phyloP scores from a whole-genome alignment of 805 yeast species.

The Candida quercuum region DNA sequence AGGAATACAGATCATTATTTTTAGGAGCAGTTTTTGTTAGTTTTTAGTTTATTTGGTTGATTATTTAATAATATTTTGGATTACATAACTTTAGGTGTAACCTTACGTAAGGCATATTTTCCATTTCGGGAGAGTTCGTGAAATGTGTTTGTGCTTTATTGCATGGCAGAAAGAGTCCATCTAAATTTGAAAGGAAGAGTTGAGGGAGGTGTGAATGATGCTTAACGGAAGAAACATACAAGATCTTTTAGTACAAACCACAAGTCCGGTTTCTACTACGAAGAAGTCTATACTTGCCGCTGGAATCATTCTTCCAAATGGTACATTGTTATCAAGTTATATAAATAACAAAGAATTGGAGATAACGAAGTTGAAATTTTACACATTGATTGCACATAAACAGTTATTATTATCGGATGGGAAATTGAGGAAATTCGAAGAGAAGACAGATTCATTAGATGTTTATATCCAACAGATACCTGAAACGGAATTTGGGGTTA shows the following conservation, averaged over 20 bases:
- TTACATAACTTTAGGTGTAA: no score
- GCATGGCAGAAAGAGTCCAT: no score
- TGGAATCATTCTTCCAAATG: constrained; percentile 13
- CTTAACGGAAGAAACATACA: constrained; percentile 16
- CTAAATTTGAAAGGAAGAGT: not conserved
- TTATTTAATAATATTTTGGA: not conserved
- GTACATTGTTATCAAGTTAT: constrained; percentile 13
- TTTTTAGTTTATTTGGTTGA: not conserved
- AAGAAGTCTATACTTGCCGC: constrained; percentile 9
- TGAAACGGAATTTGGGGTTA: constrained; percentile 14
- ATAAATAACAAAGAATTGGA: constrained; percentile 1
- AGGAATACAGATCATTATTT: no score
- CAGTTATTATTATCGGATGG: no score
- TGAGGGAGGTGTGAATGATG: constrained; percentile 4
- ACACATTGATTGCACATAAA: constrained; percentile 11
- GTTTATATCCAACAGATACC: constrained; percentile 8
- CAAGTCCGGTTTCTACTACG: constrained; percentile 14
- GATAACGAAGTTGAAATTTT: constrained; percentile 15
- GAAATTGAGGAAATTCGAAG: constrained; percentile 8
- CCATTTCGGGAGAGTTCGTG: not conserved
- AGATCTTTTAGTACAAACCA: constrained; percentile 12
- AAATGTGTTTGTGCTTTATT: no score
- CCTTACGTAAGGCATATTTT: no score
- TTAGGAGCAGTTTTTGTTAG: no score
- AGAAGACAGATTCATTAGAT: constrained; percentile 3